Conservation (phyloP, 2,329 filamentous ascomycete species). For the Colletotrichum destructivum region DNA sequence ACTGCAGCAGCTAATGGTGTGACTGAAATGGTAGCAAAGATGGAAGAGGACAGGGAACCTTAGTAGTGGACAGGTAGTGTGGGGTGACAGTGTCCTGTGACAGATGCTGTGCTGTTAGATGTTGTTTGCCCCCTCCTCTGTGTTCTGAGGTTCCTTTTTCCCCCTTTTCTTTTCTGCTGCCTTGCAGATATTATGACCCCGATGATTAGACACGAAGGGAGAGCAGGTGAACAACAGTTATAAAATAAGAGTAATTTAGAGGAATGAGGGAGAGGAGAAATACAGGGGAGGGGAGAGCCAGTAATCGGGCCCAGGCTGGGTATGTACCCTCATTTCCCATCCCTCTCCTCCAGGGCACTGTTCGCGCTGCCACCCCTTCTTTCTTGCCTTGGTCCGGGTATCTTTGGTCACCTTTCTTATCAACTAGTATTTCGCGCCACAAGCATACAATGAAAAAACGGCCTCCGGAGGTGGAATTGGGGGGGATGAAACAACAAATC, state of each 20-base stretch:
- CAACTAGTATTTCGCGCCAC: neutral
- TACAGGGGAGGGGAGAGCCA: neutral
- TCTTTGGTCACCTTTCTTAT: neutral
- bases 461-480: slow-evolving; percentile 25
- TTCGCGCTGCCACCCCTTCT: slow-evolving; percentile 1
- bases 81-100: neutral
- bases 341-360: neutral
- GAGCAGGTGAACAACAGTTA: neutral
- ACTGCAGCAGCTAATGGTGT: neutral
- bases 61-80: neutral
- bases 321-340: slow-evolving; percentile 4
- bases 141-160: too few relatives aligned
- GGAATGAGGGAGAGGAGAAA: neutral
- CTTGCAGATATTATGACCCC: neutral
- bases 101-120: slow-evolving; percentile 15
- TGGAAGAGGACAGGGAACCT: neutral
- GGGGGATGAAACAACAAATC: neutral
- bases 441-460: neutral
- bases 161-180: neutral
- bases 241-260: too few relatives aligned
- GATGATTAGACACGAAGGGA: neutral
- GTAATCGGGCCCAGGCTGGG: slow-evolving; percentile 6
- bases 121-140: too few relatives aligned
- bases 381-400: neutral
- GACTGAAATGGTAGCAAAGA: neutral